phyloP scores from a whole-genome alignment of 345 rosid genomes.

The Salix brachista region DNA sequence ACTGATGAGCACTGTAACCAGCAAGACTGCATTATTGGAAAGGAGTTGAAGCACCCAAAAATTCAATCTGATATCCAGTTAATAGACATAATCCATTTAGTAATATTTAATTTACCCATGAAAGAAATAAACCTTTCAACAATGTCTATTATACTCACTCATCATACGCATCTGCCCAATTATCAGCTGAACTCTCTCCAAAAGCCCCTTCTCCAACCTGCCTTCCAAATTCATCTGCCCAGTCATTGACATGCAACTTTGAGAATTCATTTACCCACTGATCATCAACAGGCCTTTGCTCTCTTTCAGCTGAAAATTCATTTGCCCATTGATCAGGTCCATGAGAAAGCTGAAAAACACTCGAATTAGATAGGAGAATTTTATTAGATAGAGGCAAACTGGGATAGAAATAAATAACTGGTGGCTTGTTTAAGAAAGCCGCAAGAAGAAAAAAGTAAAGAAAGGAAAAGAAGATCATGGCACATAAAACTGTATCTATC shows the following conservation, averaged over 20 bases:
- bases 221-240: slow-evolving; percentile 87
- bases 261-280: slow-evolving; percentile 98
- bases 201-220: slow-evolving; percentile 62
- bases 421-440: not conserved
- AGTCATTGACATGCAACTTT: slow-evolving; percentile 80
- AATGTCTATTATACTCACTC: slow-evolving; percentile 59
- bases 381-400: not conserved
- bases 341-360: slow-evolving; percentile 12
- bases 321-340: slow-evolving; percentile 77
- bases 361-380: not conserved
- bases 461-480: not conserved
- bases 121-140: slow-evolving; percentile 13
- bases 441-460: no score
- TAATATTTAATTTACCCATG: not conserved
- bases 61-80: not conserved
- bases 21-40: not conserved
- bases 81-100: not conserved
- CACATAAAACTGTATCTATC: not conserved
- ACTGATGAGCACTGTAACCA: not conserved
- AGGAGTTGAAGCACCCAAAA: not conserved
- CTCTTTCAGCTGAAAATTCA: slow-evolving; percentile 69
- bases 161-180: slow-evolving; percentile 89
- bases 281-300: slow-evolving; percentile 54
- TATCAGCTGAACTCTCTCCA: slow-evolving; percentile 62
- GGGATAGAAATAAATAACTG: not conserved